Base-by-base conservation (phyloP, 192 early-diverging fungal genomes). In the Linnemannia zychae region DNA sequence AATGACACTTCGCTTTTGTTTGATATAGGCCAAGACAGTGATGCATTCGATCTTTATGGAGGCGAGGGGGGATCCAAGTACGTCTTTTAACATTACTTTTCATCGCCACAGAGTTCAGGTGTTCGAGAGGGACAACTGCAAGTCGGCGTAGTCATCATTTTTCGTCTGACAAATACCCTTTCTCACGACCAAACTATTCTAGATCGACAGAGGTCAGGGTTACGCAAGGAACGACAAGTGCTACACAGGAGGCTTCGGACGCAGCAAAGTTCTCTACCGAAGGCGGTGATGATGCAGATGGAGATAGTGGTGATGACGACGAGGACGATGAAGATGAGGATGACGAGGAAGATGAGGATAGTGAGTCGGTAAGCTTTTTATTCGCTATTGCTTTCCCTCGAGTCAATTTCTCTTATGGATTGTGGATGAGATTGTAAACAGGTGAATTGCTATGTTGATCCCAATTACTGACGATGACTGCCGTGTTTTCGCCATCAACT, bases 301-400 rank as follows among this genome's bases (percentile, higher is more conserved):
- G 28, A 46, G 46, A 66, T 18, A 74, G 52, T 18, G 60, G 48
- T 52, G 77, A 81, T 22, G 80, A 88, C 4, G 75, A 82, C 17
- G 82, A 81, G 22, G 82, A 78, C 20, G 81, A 80, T 18, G 71
- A 88, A 34, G 86, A 89, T 33, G 89, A 89, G 7, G 91, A 91
- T 9, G 90, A 93, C 9, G 91, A 91, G 16, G 89, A 90, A 38
- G 90, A 92, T 22, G 89, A 91, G 2, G 92, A 93, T 38, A 91
- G 89, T 38, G 94, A 95, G 69, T 91, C 93, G 82, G 94, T 94
- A 86, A 84, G 85, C 60, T 15, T 37, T 12, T 69, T 48, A 48
- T 40, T 17, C 53, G 11, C 1, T 40, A 28, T 31, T 3, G 20
- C 24, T 31, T 49, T 75, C 34, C 6, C 1, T 47, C 24, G 28